These are phyloP conservation scores for Coelastrella sp. DNA, from an alignment of 139 green algal genomes.

Conservation along the genomic window DNA sequence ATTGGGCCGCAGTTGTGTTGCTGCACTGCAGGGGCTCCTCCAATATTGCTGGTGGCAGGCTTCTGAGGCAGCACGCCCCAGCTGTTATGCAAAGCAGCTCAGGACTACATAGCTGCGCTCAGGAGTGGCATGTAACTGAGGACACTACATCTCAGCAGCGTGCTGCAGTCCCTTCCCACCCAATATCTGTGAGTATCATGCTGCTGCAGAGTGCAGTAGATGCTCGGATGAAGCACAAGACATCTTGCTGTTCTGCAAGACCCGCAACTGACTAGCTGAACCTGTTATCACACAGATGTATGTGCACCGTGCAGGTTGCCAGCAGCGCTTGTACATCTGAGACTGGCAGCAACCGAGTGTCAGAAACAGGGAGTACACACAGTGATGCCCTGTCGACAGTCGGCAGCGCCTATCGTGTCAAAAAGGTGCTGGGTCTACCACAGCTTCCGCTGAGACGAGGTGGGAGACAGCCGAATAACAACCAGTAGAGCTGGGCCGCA, in stretches of 20 bases:
- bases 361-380: background rate
- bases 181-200: conserved; percentile 6
- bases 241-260: background rate
- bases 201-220: background rate
- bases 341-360: background rate
- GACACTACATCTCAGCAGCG: background rate
- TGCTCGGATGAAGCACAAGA: background rate
- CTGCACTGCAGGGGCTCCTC: no score
- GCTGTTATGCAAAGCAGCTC: background rate
- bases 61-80: background rate
- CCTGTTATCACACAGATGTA: no score
- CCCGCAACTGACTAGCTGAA: no score
- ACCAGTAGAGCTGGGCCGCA: no score
- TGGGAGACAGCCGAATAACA: background rate
- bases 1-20: no score
- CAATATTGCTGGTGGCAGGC: no score
- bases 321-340: background rate
- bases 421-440: conserved; percentile 11
- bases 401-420: background rate
- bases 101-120: background rate
- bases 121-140: background rate
- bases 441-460: background rate
- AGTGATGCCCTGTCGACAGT: background rate
- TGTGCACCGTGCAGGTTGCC: conserved; percentile 46
- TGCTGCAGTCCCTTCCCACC: background rate